Base-by-base conservation (phyloP, 2,329 filamentous ascomycete species). In the Fusarium scirpi region DNA sequence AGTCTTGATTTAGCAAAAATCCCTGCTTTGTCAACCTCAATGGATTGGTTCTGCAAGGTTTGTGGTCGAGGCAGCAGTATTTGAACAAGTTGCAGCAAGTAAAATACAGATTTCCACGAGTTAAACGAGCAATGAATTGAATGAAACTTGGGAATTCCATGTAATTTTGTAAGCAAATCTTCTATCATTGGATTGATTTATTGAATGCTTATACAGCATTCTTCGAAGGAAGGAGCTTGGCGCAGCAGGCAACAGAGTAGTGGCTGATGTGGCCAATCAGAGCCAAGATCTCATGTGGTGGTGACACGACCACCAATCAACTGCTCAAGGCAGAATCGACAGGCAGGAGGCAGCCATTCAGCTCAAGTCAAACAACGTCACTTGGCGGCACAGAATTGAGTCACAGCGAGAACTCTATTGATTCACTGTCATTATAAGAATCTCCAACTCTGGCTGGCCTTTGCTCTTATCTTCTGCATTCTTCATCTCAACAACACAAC, bases 271-370 rank as follows among this genome's bases (percentile, higher is more conserved):
- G 22, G 1, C 67, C 67, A 70, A 70, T 70, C 34, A 67, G 34
- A 45, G 3, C 1, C 1, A 5, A 8, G n/a, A 12, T 0, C 5
- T 2, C 1, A 13, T 3, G 8, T 8, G 7, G 10, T 20, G 30
- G 20, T 11, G 4, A 12, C 4, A 40, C 13, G 12, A 18, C 5
- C 11, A 9, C 29, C 12, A 45, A 54, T 53, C 24, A 67, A 15
- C 10, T 6, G 13, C 30, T 59, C 20, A 55, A 68, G 58, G 58
- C 56, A 59, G 51, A 29, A 47, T 52, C 9, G 5, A 18, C 5
- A 58, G 62, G 59, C 51, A 65, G 22, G 67, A 70, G 67, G 67
- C 62, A 67, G 18, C 48, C 52, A 51, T 51, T 22, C 12, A 25
- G 18, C 10, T 34, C 24, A 32, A 34, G 15, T 38, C 38, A 27